Base-by-base conservation (phyloP, 192 early-diverging fungal species). In the Coemansia reversa region DNA sequence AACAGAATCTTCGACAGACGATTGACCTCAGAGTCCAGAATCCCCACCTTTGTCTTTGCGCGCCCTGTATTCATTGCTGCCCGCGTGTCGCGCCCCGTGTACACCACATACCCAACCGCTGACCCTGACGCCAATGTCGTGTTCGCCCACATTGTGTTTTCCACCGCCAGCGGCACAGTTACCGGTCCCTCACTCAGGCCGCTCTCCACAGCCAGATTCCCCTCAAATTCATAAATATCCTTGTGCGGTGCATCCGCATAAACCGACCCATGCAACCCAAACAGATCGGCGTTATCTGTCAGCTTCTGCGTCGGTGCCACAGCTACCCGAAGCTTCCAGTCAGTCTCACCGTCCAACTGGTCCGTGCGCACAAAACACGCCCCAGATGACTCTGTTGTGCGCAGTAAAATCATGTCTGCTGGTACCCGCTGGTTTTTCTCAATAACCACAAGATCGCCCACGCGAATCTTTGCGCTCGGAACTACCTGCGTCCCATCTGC, bases 281-380 rank as follows among this genome's bases (percentile, higher is more conserved):
- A 76, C 32, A 98, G 72, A 1, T 82, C 75, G 25, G 79, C 60
- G 60, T 91, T 84, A 30, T 76, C 75, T 7, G 81, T 62, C 16
- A 93, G 78, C 55, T 88, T 88, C 68, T 98, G 95, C 9, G 87
- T 86, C 0, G 86, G 86, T 5, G 91, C 88, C 24, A 95, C 89
- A 0, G 96, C 96, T 22, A 95, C 72, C 49, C 91, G 81, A 63
- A 98, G 77, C 81, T 98, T 98, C 94, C 94, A 96, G 70, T 98
- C 94, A 0, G 96, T 98, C 67, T 98, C 96, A 60, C 96, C 96
- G 62, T 98, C 96, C 27, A 98, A 83, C 71, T 98, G 94, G 77
- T 96, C 96, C 0, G 96, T 98, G 30, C 94, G 83, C 71, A 98
- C 94, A 83, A 98, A 98, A 62, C 92, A 94, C 11, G 93, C 86